Percentiles rank a stretch among this genome's conserved stretches.
Conservation (phyloP, 352 stramenopile genomes). For the Elongisporangium anandrum region DNA sequence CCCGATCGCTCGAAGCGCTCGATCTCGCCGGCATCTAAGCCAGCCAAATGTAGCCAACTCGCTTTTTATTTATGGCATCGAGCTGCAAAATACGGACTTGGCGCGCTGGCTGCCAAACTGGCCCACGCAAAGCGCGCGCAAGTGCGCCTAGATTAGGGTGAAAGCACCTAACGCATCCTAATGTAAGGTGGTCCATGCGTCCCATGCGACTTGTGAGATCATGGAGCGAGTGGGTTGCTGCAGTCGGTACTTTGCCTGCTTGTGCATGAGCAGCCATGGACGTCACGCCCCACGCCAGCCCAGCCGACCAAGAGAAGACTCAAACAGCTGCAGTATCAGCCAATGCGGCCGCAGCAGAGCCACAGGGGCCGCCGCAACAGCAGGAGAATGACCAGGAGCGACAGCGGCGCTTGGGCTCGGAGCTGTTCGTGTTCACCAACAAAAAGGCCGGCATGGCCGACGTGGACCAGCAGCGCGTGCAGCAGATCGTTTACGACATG, state of each 20-base stretch:
- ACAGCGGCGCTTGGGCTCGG: conserved; percentile 9
- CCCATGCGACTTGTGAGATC: background rate
- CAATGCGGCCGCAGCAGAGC: background rate
- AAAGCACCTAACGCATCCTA: background rate
- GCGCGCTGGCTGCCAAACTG: background rate
- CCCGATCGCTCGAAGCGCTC: conserved; percentile 73
- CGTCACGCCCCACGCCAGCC: conserved; percentile 1
- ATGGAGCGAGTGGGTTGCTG: background rate
- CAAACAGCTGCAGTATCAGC: background rate
- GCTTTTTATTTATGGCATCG: background rate
- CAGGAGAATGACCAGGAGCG: conserved; percentile 1
- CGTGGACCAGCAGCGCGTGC: conserved; percentile 87
- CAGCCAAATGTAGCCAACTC: background rate
- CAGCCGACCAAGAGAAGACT: conserved; percentile 1
- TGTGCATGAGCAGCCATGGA: background rate
- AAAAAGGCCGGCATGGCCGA: conserved; percentile 87
- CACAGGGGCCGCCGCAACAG: background rate
- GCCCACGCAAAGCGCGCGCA: background rate
- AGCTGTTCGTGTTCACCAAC: conserved; percentile 83
- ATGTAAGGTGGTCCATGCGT: background rate
- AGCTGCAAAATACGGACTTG: background rate
- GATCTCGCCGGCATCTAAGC: conserved; percentile 66
- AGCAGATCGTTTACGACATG: conserved; percentile 92
- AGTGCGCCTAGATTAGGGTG: background rate
- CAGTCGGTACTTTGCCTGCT: background rate